A percentile compares a stretch with the other conserved stretches of the same genome.
phyloP scores from a whole-genome alignment of 2,329 filamentous ascomycete species.

The Monosporascus cannonballus region DNA sequence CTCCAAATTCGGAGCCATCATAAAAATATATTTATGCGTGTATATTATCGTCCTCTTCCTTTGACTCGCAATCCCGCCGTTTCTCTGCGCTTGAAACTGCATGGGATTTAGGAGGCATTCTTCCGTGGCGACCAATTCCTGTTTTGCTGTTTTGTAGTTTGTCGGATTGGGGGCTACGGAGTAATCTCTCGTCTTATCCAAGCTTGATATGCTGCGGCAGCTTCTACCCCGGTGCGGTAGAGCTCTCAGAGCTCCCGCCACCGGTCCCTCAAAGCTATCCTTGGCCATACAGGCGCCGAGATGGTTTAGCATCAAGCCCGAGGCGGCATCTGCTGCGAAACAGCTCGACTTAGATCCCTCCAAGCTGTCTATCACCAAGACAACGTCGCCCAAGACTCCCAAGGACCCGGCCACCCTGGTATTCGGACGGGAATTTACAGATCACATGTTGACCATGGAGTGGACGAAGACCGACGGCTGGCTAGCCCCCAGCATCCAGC shows the following conservation, averaged over 20 bases:
- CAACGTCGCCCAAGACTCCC: constrained; percentile 66
- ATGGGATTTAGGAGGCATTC: too few species aligned
- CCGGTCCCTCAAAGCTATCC: constrained; percentile 25
- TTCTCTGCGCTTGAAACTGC: too few species aligned
- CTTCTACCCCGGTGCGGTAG: constrained; percentile 35
- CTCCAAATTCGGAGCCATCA: not conserved
- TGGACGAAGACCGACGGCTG: constrained; percentile 85
- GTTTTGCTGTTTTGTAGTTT: too few species aligned
- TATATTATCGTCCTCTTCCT: too few species aligned
- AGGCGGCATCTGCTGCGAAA: constrained; percentile 42
- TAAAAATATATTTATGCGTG: too few species aligned
- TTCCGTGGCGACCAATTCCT: too few species aligned
- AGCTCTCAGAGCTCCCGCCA: constrained; percentile 24
- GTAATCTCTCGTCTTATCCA: too few species aligned
- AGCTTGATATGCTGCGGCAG: constrained; percentile 37
- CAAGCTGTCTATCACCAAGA: constrained; percentile 69
- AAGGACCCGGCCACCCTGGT: constrained; percentile 74
- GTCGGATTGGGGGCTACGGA: too few species aligned
- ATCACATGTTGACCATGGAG: constrained; percentile 95
- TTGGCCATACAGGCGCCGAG: constrained; percentile 30
- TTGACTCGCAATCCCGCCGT: too few species aligned
- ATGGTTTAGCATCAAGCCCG: constrained; percentile 48
- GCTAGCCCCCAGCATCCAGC: constrained; percentile 75
- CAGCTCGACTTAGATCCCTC: constrained; percentile 69
- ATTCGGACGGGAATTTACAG: constrained; percentile 88